Percentiles rank a stretch among this genome's conserved stretches.
Evolutionary conservation across 345 rosid species (phyloP).

Genomic region (Rhizophora apiculata): DNA sequence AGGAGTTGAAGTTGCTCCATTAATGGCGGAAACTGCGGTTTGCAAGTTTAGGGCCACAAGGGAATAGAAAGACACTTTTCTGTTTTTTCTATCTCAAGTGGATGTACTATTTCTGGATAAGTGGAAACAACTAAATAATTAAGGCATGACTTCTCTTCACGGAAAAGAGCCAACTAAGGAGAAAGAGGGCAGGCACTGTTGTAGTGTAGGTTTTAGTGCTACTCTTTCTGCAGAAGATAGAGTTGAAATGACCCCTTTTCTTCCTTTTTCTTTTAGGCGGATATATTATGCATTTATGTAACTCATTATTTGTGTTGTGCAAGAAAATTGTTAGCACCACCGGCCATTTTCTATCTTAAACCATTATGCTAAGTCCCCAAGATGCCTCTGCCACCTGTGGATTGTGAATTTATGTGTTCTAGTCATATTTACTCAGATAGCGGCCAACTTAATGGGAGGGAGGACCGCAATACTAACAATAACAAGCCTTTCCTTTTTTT

Average conservation of each 20-base stretch:
- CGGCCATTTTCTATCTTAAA: neutral
- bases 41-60: neutral
- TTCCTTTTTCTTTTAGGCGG: neutral
- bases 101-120: constrained; percentile 5
- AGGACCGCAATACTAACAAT: neutral
- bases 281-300: neutral
- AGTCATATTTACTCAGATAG: neutral
- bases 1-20: neutral
- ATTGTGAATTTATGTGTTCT: neutral
- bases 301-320: constrained; percentile 8
- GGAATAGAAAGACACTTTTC: neutral
- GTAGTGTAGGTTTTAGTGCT: too few relatives aligned
- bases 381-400: neutral
- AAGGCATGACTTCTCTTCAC: neutral
- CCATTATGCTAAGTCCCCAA: neutral
- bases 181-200: neutral
- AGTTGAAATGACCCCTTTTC: constrained; percentile 7
- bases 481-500: too few relatives aligned
- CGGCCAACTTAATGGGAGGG: too few relatives aligned
- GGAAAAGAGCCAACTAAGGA: neutral
- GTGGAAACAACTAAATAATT: constrained; percentile 13
- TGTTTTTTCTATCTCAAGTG: constrained; percentile 6
- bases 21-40: constrained; percentile 14
- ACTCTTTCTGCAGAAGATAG: neutral
- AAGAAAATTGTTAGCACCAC: constrained; percentile 8